Percentiles rank a stretch among this genome's conserved stretches.
These are phyloP conservation scores for Lactarius quietus DNA, from an alignment of 768 basidiomycete genomes.

Conservation along the genomic window DNA sequence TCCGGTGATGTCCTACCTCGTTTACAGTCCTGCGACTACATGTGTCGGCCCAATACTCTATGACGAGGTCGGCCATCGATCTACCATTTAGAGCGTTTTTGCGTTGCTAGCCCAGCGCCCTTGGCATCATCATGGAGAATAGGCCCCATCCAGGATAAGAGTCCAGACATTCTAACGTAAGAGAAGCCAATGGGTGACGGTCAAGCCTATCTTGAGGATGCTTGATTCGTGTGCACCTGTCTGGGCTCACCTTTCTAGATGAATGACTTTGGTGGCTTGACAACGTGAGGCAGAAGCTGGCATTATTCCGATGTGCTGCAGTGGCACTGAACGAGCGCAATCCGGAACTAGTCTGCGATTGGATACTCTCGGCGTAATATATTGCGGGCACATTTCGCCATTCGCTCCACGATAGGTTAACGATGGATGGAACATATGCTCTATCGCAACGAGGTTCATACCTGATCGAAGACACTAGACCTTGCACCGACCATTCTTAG, in stretches of 20 bases:
- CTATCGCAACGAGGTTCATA: background rate
- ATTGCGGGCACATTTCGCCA: background rate
- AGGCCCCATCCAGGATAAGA: constrained; percentile 5
- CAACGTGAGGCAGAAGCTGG: background rate
- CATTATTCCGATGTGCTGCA: background rate
- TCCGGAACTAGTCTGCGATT: background rate
- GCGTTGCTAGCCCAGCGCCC: background rate
- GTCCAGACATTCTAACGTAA: background rate
- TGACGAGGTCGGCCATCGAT: background rate
- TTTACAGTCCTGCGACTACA: background rate
- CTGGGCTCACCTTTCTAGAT: background rate
- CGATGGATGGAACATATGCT: background rate
- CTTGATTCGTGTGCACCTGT: background rate
- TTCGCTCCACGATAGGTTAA: background rate
- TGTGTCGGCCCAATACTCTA: background rate
- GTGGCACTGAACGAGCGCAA: background rate
- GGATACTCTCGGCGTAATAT: background rate
- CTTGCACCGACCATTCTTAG: background rate
- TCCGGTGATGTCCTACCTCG: background rate
- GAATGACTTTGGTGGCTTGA: background rate
- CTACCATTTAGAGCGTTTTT: background rate
- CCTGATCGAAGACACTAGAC: background rate
- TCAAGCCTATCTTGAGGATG: background rate
- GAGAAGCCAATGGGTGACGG: constrained; percentile 3
- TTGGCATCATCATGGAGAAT: background rate